phyloP scores from a whole-genome alignment of 768 basidiomycete genomes.

The Lentinula detonsa region DNA sequence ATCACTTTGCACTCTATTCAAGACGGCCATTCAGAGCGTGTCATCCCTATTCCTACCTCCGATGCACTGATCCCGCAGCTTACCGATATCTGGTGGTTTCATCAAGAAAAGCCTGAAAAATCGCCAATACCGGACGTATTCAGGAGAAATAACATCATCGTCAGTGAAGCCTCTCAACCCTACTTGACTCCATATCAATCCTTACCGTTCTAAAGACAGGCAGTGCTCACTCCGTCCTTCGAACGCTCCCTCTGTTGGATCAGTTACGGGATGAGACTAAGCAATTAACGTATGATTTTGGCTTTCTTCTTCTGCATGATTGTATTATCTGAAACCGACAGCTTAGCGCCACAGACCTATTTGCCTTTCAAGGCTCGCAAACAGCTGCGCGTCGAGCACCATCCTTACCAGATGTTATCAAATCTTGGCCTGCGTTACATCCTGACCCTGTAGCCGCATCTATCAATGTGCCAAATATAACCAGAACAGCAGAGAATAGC shows the following conservation, averaged over 20 bases:
- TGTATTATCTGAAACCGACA: slow-evolving; percentile 6
- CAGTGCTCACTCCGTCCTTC: slow-evolving; percentile 66
- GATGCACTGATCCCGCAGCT: slow-evolving; percentile 23
- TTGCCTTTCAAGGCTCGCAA: slow-evolving; percentile 72
- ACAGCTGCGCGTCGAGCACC: slow-evolving; percentile 38
- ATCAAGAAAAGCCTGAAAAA: slow-evolving; percentile 33
- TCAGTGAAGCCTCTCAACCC: slow-evolving; percentile 23
- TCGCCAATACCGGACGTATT: slow-evolving; percentile 70
- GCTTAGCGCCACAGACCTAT: slow-evolving; percentile 67
- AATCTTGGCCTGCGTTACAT: slow-evolving; percentile 63
- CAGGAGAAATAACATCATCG: slow-evolving; percentile 58
- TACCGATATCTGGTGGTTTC: slow-evolving; percentile 71
- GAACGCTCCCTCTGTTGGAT: slow-evolving; percentile 66
- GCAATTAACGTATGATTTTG: slow-evolving; percentile 51
- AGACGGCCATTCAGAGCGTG: slow-evolving; percentile 56
- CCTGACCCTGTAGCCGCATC: slow-evolving; percentile 53
- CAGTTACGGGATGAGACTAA: slow-evolving; percentile 61
- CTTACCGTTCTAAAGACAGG: slow-evolving; percentile 54
- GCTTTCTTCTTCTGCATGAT: slow-evolving; percentile 12
- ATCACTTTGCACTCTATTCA: slow-evolving; percentile 74
- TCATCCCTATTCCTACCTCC: slow-evolving; percentile 29
- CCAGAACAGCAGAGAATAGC: slow-evolving; percentile 20
- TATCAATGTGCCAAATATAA: slow-evolving; percentile 39
- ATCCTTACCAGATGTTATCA: slow-evolving; percentile 52
- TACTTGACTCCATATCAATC: slow-evolving; percentile 1